Evolutionary conservation across 495 filamentous ascomycete genomes (phyloP).

Genomic region (Platismatia glauca): DNA sequence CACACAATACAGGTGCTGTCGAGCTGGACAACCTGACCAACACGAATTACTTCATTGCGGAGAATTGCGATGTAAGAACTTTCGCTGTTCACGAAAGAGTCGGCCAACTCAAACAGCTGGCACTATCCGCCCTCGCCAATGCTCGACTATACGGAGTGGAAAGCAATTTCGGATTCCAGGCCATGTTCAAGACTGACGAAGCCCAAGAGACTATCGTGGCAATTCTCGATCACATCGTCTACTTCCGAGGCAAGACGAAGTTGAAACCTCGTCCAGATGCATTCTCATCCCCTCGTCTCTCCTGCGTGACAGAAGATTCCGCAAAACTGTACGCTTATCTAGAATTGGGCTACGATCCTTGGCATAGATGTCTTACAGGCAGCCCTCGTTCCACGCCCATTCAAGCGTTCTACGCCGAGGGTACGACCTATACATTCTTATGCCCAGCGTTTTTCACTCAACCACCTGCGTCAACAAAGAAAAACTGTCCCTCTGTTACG

Average conservation of each 20-base stretch:
- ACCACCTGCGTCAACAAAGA: not conserved
- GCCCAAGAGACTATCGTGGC: not conserved
- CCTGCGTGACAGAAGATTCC: not conserved
- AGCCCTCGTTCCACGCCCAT: not conserved
- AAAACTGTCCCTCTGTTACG: not conserved
- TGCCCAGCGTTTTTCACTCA: conserved; percentile 4
- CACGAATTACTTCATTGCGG: not conserved
- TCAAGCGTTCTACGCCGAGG: conserved; percentile 8
- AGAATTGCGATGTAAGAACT: not conserved
- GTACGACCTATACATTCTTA: not conserved
- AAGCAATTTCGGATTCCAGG: conserved; percentile 1
- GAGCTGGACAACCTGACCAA: not conserved
- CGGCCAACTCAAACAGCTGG: not conserved
- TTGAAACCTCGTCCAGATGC: not conserved
- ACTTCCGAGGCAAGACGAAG: not conserved
- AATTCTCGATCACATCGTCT: not conserved
- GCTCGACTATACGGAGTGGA: not conserved
- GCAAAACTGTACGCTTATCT: not conserved
- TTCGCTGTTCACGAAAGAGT: not conserved
- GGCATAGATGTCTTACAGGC: conserved; percentile 2
- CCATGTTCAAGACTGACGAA: conserved; percentile 2
- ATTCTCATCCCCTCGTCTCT: not conserved
- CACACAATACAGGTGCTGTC: not conserved
- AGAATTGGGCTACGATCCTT: conserved; percentile 7
- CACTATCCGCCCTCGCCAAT: not conserved